Evolutionary conservation across 331 rosid species (phyloP).

Genomic region (Acacia pycnantha): DNA sequence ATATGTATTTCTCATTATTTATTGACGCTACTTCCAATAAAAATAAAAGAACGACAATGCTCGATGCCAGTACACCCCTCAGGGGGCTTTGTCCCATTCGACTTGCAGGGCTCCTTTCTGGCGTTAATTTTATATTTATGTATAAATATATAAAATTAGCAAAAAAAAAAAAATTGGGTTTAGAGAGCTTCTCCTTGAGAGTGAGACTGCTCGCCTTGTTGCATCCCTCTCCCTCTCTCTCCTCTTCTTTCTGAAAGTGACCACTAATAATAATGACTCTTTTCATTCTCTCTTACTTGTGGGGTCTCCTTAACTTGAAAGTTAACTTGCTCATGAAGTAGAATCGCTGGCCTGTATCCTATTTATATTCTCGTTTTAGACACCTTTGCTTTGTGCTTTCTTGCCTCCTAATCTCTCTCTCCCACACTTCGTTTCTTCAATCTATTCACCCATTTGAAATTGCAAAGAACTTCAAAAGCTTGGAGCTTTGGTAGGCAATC

Average conservation of each 20-base stretch:
- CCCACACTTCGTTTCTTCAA: not conserved
- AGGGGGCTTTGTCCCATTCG: not conserved
- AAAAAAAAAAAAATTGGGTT: not conserved
- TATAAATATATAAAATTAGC: not conserved
- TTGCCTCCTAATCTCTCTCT: not conserved
- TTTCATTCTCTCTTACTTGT: not conserved
- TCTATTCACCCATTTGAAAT: not conserved
- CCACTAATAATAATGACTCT: no score
- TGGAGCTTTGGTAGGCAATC: slow-evolving; percentile 83
- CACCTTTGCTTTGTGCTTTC: not conserved
- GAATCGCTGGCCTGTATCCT: not conserved
- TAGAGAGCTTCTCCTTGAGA: not conserved
- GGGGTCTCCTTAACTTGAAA: not conserved
- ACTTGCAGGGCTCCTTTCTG: not conserved
- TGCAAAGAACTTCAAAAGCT: slow-evolving; percentile 56
- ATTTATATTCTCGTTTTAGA: not conserved
- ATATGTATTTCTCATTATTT: no score
- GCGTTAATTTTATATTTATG: not conserved
- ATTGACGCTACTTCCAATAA: not conserved
- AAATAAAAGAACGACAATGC: not conserved
- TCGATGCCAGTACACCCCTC: not conserved
- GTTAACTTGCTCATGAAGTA: not conserved
- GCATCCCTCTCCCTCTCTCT: not conserved
- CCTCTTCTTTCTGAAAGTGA: not conserved
- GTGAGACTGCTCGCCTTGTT: not conserved